These are phyloP conservation scores for Puccinia novopanici DNA, from an alignment of 1,284 basidiomycete species.

Conservation along the genomic window DNA sequence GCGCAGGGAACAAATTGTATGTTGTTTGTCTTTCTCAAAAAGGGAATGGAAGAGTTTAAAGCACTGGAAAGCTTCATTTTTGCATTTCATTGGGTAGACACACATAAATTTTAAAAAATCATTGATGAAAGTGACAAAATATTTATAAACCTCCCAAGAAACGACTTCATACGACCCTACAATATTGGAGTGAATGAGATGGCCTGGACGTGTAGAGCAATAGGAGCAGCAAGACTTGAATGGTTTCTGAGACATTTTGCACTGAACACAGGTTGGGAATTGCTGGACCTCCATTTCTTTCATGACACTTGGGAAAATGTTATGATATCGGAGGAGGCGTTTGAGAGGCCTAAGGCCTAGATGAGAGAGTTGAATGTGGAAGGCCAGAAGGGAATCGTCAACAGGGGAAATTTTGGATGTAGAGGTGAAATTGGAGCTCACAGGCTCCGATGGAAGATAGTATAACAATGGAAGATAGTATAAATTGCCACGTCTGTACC, in stretches of 20 bases:
- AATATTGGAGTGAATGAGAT: slow-evolving; percentile 31
- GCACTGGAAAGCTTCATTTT: too few species aligned
- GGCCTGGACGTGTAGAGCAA: background rate
- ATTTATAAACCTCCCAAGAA: too few species aligned
- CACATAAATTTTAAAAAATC: too few species aligned
- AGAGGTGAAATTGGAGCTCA: background rate
- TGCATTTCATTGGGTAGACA: too few species aligned
- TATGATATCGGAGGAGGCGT: background rate
- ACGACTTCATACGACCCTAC: too few species aligned
- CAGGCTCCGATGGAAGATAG: too few species aligned
- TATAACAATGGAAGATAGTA: slow-evolving; percentile 2
- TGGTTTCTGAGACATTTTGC: background rate
- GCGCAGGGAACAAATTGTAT: too few species aligned
- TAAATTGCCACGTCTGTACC: background rate
- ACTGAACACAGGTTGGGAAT: background rate
- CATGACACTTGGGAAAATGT: background rate
- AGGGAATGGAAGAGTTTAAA: too few species aligned
- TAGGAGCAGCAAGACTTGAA: background rate
- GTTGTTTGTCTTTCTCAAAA: too few species aligned
- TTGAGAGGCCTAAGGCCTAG: slow-evolving; percentile 18
- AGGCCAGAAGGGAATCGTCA: background rate
- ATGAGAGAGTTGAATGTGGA: background rate
- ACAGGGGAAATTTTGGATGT: background rate
- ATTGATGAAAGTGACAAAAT: too few species aligned
- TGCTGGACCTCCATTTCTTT: slow-evolving; percentile 8